Base-by-base conservation (phyloP, 495 filamentous ascomycete genomes). In the Podospora fimiseda region DNA sequence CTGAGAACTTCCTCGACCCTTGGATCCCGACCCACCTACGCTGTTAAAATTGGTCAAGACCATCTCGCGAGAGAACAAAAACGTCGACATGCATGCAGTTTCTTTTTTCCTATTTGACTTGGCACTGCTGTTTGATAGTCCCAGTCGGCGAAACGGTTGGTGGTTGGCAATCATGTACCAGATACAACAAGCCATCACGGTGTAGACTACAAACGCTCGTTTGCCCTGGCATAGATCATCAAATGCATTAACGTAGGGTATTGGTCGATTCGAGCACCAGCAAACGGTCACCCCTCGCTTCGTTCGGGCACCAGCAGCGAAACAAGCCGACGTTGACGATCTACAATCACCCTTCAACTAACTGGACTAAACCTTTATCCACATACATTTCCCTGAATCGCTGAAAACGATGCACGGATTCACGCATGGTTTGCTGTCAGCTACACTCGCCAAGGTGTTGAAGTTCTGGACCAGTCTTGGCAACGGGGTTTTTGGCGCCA, bases 251-350 rank as follows among this genome's bases (percentile, higher is more conserved):
- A 41, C 37, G 56, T 13, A 52, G 37, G 9, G 20, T 52, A 57
- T 58, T 58, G 49, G 59, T 60, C 60, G 52, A 62, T 47, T 56
- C 48, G 55, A 60, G 55, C 49, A 52, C 65, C 46, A 68, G 44
- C 48, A 55, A 62, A 58, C 44, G 56, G 51, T 57, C 43, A 43
- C 59, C 23, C 54, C 54, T 62, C 66, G 63, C 65, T 69, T 63
- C 58, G 56, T 64, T 73, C 71, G 71, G 70, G 69, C 69, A 74
- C 59, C 70, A 74, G 71, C 70, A 71, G 63, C 67, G 56, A 68
- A 70, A 71, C 65, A 57, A 62, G 61, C 60, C 62, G 58, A 57
- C 63, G 59, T n/a, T n/a, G n/a, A 51, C 60, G 65, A 67, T 65
- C 61, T 58, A 57, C 61, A n/a, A n/a, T n/a, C n/a, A n/a, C n/a